phyloP scores from a whole-genome alignment of 108 stramenopile genomes.

The Discostella pseudostelligera region DNA sequence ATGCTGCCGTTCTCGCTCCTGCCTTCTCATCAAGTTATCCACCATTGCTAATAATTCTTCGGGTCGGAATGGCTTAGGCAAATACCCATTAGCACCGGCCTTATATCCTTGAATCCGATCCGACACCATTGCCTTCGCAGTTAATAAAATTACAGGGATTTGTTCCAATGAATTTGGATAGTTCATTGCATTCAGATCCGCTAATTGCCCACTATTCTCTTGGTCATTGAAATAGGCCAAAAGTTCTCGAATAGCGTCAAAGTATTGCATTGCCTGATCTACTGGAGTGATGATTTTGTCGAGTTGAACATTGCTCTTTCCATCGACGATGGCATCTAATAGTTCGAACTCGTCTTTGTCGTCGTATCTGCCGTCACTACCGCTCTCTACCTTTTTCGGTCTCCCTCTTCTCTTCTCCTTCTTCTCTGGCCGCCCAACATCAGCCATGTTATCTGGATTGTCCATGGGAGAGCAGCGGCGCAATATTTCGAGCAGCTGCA shows the following conservation, averaged over 20 bases:
- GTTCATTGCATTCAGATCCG: background rate
- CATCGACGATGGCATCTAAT: conserved; percentile 8
- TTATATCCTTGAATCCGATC: conserved; percentile 85
- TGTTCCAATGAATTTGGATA: conserved; percentile 8
- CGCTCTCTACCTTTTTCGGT: background rate
- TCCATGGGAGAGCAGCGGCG: conserved; percentile 8
- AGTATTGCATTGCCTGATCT: conserved; percentile 21
- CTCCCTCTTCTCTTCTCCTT: conserved; percentile 19
- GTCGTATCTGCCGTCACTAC: background rate
- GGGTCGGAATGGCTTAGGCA: conserved; percentile 89
- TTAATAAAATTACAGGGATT: conserved; percentile 79
- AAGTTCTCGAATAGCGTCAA: conserved; percentile 14
- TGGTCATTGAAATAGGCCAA: background rate
- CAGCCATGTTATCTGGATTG: too few species aligned
- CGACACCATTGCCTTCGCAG: conserved; percentile 76
- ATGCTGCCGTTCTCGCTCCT: conserved; percentile 11
- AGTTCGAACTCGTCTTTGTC: conserved; percentile 8
- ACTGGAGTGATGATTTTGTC: conserved; percentile 20
- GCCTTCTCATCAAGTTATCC: conserved; percentile 67
- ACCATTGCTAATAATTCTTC: conserved; percentile 82
- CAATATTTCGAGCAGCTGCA: conserved; percentile 61
- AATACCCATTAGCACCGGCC: conserved; percentile 76
- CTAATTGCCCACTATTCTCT: background rate
- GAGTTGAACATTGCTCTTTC: background rate
- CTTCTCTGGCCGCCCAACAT: background rate